Base-by-base conservation (phyloP, 1,284 basidiomycete species). In the Irpex sp. region DNA sequence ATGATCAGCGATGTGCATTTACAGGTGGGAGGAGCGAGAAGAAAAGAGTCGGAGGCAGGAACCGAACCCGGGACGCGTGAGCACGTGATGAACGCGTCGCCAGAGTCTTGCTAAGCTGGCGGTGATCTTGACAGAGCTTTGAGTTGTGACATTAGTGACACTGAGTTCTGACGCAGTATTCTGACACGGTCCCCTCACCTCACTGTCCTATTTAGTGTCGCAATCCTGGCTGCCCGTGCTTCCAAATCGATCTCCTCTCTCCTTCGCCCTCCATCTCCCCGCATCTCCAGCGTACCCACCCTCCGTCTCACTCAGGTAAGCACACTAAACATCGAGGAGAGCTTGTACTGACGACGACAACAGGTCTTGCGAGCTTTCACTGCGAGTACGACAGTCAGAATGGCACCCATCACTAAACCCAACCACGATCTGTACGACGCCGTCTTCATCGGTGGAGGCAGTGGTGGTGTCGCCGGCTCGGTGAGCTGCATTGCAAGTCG, bases 361-460 rank as follows among this genome's bases (percentile, higher is more conserved):
- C 59, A 86, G 85, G 75, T 88, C 60, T 75, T 80, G 57, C 76
- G 83, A 73, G 72, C 77, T 23, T 78, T 87, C 58, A 72, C 72
- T 52, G 74, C 73, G 28, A 73, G 73, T 16, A 9, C 67, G 19
- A 65, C 69, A 56, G 60, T 70, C 23, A 82, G 73, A 42, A 92
- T 85, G 90, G 81, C 90, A 57, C 91, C 90, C 42, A 77, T 91
- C 51, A 81, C 83, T 58, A 85, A 80, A 67, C 84, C 88, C 23
- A 82, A 79, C 3, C 72, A 74, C 18, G 86, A 86, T 54, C 84
- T 83, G 69, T 93, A 91, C 72, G 91, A 94, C 71, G 85, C 90
- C 65, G 79, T 94, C 58, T 85, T 91, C 66, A 87, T 94, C 68
- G 92, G 92, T 58, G 93, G 92, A 61, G 92, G 92, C 21, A 92